Evolutionary conservation across 2,329 filamentous ascomycete species (phyloP).

Genomic region (Metarhizium sp.): DNA sequence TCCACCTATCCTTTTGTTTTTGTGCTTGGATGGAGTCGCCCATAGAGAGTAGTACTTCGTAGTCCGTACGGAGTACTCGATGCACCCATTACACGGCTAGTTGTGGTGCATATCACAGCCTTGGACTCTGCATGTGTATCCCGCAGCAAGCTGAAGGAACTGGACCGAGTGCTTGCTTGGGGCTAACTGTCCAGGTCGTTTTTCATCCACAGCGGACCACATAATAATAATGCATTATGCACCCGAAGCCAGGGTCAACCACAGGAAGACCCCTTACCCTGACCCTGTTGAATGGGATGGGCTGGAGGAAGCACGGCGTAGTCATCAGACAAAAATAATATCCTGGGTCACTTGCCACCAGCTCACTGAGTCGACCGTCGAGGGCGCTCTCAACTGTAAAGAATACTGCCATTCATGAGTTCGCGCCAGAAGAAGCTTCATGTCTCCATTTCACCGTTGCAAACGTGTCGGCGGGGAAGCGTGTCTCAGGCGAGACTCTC

Average conservation of each 20-base stretch:
- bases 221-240: background rate
- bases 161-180: background rate
- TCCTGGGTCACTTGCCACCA: background rate
- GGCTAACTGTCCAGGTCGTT: background rate
- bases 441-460: background rate
- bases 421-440: background rate
- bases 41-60: background rate
- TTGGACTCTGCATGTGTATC: too few species aligned
- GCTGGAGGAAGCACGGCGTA: too few species aligned
- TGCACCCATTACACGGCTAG: too few species aligned
- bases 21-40: background rate
- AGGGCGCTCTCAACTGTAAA: too few species aligned
- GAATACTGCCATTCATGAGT: too few species aligned
- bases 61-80: background rate
- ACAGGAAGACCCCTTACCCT: background rate
- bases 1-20: background rate
- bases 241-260: background rate
- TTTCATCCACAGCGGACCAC: background rate
- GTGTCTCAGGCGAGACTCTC: background rate
- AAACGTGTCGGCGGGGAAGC: background rate
- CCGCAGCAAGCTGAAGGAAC: background rate
- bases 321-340: background rate
- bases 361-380: background rate
- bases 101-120: too few species aligned
- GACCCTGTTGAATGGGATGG: background rate